Conservation (phyloP, 495 filamentous ascomycete species). For the Darksidea phi region DNA sequence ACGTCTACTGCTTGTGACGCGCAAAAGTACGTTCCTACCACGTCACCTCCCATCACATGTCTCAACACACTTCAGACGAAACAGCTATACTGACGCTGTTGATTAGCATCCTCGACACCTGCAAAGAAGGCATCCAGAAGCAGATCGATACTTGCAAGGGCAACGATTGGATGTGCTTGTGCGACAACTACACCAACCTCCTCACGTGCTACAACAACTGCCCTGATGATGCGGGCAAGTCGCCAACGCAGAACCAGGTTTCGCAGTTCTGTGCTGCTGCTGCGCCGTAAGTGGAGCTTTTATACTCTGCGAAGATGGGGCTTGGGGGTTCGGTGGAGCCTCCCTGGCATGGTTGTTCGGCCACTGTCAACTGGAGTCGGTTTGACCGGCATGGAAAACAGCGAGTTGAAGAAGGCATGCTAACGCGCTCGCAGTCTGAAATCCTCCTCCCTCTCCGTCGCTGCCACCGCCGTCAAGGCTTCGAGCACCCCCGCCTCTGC, state of each 20-base stretch:
- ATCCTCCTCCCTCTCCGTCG: conserved; percentile 6
- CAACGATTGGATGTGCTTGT: conserved; percentile 44
- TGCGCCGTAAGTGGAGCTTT: conserved; percentile 34
- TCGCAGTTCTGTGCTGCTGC: conserved; percentile 40
- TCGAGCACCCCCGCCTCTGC: conserved; percentile 5
- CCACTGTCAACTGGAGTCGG: no score
- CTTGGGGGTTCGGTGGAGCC: no score
- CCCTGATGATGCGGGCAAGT: conserved; percentile 20
- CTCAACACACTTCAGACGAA: no score
- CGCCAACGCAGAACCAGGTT: conserved; percentile 30
- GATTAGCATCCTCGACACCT: conserved; percentile 40
- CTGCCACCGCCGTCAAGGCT: conserved; percentile 9
- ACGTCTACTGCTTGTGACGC: conserved; percentile 28
- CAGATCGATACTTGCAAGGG: conserved; percentile 35
- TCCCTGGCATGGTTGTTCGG: no score
- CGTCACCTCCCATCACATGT: no score
- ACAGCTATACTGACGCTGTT: conserved; percentile 1
- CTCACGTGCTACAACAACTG: conserved; percentile 45
- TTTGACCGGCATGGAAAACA: no score
- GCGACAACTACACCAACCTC: conserved; percentile 36
- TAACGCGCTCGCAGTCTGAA: conserved; percentile 14
- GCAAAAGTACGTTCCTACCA: conserved; percentile 23
- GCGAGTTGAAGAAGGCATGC: background rate
- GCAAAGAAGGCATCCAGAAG: conserved; percentile 23
- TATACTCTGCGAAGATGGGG: background rate